Evolutionary conservation across 345 rosid genomes (phyloP).

Genomic region (Pelargonium nanum): DNA sequence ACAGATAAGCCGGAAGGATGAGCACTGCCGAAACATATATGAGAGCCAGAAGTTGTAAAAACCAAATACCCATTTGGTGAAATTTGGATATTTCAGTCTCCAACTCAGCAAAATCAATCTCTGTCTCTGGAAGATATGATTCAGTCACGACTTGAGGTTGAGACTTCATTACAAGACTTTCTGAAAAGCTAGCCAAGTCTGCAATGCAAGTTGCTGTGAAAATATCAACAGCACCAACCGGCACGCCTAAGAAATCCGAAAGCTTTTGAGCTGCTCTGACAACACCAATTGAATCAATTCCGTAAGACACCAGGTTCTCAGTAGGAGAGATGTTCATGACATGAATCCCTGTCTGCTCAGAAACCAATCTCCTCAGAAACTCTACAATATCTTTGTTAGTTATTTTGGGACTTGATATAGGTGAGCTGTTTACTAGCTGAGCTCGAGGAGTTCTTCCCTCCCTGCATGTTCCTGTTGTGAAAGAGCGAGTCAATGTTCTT

Average conservation of each 20-base stretch:
- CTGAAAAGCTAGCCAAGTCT: conserved; percentile 55
- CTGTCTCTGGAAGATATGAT: conserved; percentile 21
- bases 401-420: conserved; percentile 15
- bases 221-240: conserved; percentile 63
- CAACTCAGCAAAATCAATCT: conserved; percentile 19
- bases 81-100: conserved; percentile 26
- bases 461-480: conserved; percentile 38
- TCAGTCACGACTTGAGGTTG: conserved; percentile 24
- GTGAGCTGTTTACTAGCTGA: conserved; percentile 18
- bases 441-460: conserved; percentile 38
- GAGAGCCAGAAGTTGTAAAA: conserved; percentile 41
- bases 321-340: conserved; percentile 28
- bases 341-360: conserved; percentile 42
- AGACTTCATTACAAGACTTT: conserved; percentile 37
- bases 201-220: conserved; percentile 55
- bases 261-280: conserved; percentile 69
- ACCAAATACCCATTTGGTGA: conserved; percentile 28
- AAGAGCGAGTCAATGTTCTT: conserved; percentile 27
- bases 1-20: conserved; percentile 42
- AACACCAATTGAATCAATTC: conserved; percentile 59
- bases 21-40: conserved; percentile 28
- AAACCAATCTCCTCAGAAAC: conserved; percentile 36
- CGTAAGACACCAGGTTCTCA: conserved; percentile 48
- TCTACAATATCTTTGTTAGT: conserved; percentile 36
- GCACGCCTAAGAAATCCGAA: conserved; percentile 49